Evolutionary conservation across 257 asterid species (phyloP), one percentile per base, ranked within the genome.

Genomic region (Eucommia ulmoides): DNA sequence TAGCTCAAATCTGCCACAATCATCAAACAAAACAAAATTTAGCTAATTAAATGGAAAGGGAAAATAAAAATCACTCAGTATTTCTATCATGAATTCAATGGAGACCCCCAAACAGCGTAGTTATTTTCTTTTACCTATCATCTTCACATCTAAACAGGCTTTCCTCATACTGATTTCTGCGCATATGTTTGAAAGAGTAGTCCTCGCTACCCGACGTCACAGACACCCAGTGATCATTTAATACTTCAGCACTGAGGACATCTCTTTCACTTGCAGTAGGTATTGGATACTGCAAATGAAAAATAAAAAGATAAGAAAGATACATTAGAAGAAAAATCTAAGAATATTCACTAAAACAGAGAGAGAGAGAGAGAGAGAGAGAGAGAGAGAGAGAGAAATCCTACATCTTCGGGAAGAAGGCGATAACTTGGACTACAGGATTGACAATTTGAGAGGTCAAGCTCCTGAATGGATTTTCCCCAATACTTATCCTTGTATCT

Each of bases 181-280:
- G 74, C 97, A 91, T 91, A 74, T 91, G 95, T 52, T 87, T 91
- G 61, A 91, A 91, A 8, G 99, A 91, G 73, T 91, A 91, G 71
- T 91, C 99, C 73, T 91, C 99, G 68, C 99, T 91, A 53, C 99
- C 99, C 54, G 95, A 91, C 54, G 99, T 91, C 69, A 91, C 99
- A 62, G 99, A 91, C 44, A 91, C 99, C 95, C 94, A 91, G 52
- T 76, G 81, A 53, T 91, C 93, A 58, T 91, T 91, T 45, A 91
- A 67, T 50, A 91, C 97, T 74, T 75, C 83, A 51, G 77, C 74
- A 54, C 94, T 97, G 63, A 91, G 94, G 65, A 83, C 94, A 49
- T 96, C 77, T 63, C 83, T 83, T 65, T 83, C 87, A 74, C 99
- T 87, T 53, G 93, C 99, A 46, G 78, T 54, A 58, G 92, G 68